Base-by-base conservation (phyloP, 148 eudicot species). In the Vaccinium corymbosum region DNA sequence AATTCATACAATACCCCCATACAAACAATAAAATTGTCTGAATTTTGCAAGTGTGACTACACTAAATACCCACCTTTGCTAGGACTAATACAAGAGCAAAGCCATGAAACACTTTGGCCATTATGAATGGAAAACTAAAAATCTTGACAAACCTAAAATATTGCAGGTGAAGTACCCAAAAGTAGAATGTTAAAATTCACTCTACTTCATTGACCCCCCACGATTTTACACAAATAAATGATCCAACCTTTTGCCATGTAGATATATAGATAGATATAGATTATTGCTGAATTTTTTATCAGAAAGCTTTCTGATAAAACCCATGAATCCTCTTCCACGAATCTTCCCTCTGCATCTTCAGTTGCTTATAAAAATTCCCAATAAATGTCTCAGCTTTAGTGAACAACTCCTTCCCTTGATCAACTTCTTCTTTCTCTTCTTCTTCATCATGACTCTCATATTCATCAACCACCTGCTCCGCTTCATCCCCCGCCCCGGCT, bases 261-360 rank as follows among this genome's bases (percentile, higher is more conserved):
- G 27, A 49, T 11, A 29, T 12, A 20, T 62, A 9, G 11, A 27
- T 78, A 27, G 7, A n/a, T 42, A 22, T 80, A 5, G 22, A 20
- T n/a, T 16, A 14, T 14, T 48, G 57, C 3, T 46, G 19, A 22
- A 9, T 25, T 64, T 4, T 2, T 82, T 35, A 35, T 35, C 81
- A 86, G 74, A 89, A 84, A 81, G 91, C 87, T 71, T 87, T 89
- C 17, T 87, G 86, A 78, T 86, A 84, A 84, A 91, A 42, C 29
- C 84, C 86, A 91, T 90, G 90, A 78, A 91, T 87, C 75, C 82
- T 91, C 35, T 89, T 89, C 95, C 91, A 90, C 32, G 95, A 93
- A 7, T 89, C 88, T 84, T 93, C 92, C 86, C 93, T 92, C 85
- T 92, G 95, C 91, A 92, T 87, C 91, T 88, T 91, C 86, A 92